Evolutionary conservation across 495 filamentous ascomycete genomes (phyloP).

Genomic region (Aspergillus steynii): DNA sequence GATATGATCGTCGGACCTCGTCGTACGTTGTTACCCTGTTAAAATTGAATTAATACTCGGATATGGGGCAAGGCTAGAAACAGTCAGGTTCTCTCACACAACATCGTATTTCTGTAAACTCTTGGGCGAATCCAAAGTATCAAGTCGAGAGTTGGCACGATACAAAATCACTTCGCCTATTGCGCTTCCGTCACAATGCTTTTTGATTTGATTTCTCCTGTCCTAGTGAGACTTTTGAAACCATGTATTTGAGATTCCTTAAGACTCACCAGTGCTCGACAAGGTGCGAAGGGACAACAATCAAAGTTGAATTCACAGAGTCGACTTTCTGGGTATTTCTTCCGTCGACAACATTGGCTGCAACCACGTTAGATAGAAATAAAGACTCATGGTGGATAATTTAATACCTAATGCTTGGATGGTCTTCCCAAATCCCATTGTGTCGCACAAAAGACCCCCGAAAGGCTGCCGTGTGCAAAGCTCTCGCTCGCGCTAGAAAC

Average conservation of each 20-base stretch:
- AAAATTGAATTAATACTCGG: conserved; percentile 3
- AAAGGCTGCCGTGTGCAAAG: conserved; percentile 24
- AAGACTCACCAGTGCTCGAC: conserved; percentile 42
- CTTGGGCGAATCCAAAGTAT: conserved; percentile 11
- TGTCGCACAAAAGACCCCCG: conserved; percentile 59
- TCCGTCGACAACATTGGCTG: conserved; percentile 50
- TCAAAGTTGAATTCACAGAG: conserved; percentile 44
- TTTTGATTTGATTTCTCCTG: conserved; percentile 39
- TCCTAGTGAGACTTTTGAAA: background rate
- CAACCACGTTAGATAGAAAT: conserved; percentile 1
- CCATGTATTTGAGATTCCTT: background rate
- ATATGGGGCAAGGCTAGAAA: background rate
- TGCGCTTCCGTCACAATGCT: conserved; percentile 30
- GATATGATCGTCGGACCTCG: conserved; percentile 53
- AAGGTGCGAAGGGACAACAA: conserved; percentile 48
- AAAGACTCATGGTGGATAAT: background rate
- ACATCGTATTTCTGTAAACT: conserved; percentile 24
- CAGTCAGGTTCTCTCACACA: conserved; percentile 17
- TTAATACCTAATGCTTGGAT: conserved; percentile 40
- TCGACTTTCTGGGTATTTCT: conserved; percentile 29
- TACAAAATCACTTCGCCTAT: too few species aligned
- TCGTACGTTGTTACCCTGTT: conserved; percentile 51
- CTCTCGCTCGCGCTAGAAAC: conserved; percentile 46
- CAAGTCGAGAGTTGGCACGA: background rate
- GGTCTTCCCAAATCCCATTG: conserved; percentile 68